Percentiles rank a stretch among this genome's conserved stretches.
phyloP scores from a whole-genome alignment of 768 basidiomycete genomes.

The Tricholoma bakamatsutake region DNA sequence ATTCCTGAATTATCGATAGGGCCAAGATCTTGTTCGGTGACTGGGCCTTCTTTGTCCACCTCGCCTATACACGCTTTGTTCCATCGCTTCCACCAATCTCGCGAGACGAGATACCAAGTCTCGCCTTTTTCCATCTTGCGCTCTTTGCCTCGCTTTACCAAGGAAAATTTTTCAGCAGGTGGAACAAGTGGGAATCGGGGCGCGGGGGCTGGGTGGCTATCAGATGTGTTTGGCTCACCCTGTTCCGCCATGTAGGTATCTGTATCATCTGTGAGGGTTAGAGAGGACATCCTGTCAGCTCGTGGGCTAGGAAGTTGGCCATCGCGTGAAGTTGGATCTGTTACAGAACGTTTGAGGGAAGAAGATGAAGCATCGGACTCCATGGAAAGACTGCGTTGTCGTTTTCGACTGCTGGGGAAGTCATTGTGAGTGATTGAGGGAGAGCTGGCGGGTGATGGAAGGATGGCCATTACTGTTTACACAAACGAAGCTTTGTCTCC shows the following conservation, averaged over 20 bases:
- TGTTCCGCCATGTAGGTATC: conserved; percentile 65
- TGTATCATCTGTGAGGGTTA: conserved; percentile 49
- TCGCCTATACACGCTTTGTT: conserved; percentile 63
- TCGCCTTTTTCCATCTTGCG: conserved; percentile 57
- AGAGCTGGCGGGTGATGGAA: conserved; percentile 41
- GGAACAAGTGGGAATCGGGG: conserved; percentile 22
- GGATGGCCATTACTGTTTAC: conserved; percentile 43
- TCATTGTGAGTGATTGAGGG: conserved; percentile 37
- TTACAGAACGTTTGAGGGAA: conserved; percentile 75
- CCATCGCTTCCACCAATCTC: conserved; percentile 74
- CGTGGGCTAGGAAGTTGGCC: conserved; percentile 30
- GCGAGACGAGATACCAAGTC: conserved; percentile 73
- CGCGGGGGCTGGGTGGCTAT: conserved; percentile 17
- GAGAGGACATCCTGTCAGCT: conserved; percentile 37
- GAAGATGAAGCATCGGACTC: conserved; percentile 65
- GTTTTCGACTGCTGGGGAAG: conserved; percentile 48
- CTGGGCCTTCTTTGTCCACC: conserved; percentile 58
- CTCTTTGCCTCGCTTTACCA: conserved; percentile 42
- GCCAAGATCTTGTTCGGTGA: conserved; percentile 59
- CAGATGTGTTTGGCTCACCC: conserved; percentile 34
- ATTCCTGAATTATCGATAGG: conserved; percentile 73
- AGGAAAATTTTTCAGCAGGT: conserved; percentile 41
- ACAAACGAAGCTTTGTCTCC: too few species aligned
- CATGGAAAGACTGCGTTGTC: conserved; percentile 73
- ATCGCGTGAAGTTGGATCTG: conserved; percentile 53